Conservation (phyloP, 257 asterid genomes). For the Rauvolfia tetraphylla region DNA sequence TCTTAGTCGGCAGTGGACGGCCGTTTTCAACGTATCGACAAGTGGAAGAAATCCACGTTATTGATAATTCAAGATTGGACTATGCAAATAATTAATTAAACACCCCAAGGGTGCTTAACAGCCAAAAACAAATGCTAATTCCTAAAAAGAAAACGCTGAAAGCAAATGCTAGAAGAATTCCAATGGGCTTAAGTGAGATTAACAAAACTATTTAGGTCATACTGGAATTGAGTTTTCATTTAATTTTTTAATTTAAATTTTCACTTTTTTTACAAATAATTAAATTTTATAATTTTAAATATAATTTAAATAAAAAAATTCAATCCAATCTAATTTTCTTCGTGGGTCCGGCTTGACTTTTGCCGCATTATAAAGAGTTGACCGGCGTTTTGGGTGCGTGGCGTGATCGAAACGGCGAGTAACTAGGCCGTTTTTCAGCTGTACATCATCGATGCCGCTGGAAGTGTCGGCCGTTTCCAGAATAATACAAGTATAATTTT, state of each 20-base stretch:
- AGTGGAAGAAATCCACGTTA: neutral
- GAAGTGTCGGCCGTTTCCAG: neutral
- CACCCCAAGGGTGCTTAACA: no score
- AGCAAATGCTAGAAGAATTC: no score
- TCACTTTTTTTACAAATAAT: no score
- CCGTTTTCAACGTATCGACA: neutral
- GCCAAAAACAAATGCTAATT: no score
- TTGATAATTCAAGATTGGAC: no score
- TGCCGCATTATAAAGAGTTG: neutral
- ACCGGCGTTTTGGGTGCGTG: constrained; percentile 2
- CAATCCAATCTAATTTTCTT: no score
- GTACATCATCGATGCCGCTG: no score
- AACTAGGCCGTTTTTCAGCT: neutral
- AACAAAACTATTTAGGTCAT: neutral
- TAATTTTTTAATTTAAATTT: no score
- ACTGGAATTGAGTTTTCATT: no score
- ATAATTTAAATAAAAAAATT: neutral
- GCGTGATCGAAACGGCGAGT: constrained; percentile 18
- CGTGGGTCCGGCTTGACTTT: constrained; percentile 8
- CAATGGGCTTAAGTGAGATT: neutral
- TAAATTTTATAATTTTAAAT: no score
- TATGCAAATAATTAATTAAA: no score
- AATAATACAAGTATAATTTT: neutral
- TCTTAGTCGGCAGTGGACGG: neutral
- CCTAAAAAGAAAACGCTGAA: no score